Percentiles rank a stretch among this genome's conserved stretches.
These are phyloP conservation scores for Pseudohyphozyma bogoriensis DNA, from an alignment of 768 basidiomycete species.

Conservation along the genomic window DNA sequence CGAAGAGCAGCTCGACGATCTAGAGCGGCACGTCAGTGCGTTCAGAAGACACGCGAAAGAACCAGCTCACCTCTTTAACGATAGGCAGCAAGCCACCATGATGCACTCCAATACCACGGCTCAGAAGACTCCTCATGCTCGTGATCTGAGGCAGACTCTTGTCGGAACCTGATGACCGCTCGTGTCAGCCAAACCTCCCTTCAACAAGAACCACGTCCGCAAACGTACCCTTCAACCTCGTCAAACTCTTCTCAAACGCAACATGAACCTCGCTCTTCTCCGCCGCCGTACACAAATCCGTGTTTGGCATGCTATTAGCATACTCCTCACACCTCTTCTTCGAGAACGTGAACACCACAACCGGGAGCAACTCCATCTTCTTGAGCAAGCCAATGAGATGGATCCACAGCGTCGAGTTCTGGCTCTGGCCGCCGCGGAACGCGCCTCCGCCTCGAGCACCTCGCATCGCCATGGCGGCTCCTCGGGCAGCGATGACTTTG, in stretches of 20 bases:
- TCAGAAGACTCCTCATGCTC: slow-evolving; percentile 77
- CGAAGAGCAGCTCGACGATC: slow-evolving; percentile 94
- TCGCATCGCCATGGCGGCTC: neutral
- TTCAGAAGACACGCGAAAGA: slow-evolving; percentile 18
- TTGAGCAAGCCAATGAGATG: slow-evolving; percentile 73
- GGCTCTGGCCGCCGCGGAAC: slow-evolving; percentile 47
- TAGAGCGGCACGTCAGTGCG: slow-evolving; percentile 34
- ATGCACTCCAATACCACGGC: slow-evolving; percentile 91
- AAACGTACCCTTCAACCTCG: slow-evolving; percentile 69
- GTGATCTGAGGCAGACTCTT: slow-evolving; percentile 84
- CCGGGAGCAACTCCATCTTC: slow-evolving; percentile 77
- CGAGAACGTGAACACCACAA: slow-evolving; percentile 92
- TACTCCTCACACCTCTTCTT: slow-evolving; percentile 97
- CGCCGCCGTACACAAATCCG: slow-evolving; percentile 72
- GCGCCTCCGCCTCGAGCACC: slow-evolving; percentile 22
- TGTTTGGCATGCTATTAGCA: slow-evolving; percentile 74
- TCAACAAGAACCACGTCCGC: neutral
- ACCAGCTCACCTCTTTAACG: slow-evolving; percentile 71
- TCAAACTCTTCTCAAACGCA: slow-evolving; percentile 80
- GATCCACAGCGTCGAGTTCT: slow-evolving; percentile 85
- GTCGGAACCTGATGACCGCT: slow-evolving; percentile 57
- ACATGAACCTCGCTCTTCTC: slow-evolving; percentile 98
- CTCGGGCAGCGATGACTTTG: slow-evolving; percentile 10
- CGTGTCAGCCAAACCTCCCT: neutral
- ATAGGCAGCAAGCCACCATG: slow-evolving; percentile 93